These are phyloP conservation scores for Eutrema yunnanense DNA, from an alignment of 345 rosid genomes.

Conservation along the genomic window DNA sequence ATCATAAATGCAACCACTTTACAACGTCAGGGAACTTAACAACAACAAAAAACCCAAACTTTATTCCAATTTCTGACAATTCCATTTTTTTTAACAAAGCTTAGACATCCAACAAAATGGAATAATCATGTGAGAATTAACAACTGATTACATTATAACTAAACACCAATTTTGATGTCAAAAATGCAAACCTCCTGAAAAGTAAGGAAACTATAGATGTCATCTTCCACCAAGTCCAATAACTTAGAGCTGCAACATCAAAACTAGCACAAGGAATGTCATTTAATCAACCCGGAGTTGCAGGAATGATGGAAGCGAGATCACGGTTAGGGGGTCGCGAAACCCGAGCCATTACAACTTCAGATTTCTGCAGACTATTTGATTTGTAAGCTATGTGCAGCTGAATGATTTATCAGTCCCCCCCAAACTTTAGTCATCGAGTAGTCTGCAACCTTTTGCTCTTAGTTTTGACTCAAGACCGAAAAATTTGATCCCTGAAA, in stretches of 20 bases:
- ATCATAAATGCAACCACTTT: conserved; percentile 21
- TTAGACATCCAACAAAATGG: background rate
- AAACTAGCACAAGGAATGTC: background rate
- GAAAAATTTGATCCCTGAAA: conserved; percentile 71
- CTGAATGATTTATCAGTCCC: background rate
- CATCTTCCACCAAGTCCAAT: background rate
- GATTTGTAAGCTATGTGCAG: background rate
- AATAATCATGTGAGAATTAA: background rate
- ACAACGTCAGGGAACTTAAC: conserved; percentile 11
- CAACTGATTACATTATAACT: background rate
- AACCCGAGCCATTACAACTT: background rate
- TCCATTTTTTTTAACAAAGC: background rate
- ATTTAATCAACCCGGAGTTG: background rate
- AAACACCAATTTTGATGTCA: background rate
- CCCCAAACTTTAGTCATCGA: conserved; percentile 12
- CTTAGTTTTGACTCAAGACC: conserved; percentile 85
- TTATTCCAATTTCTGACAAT: background rate
- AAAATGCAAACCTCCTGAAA: background rate
- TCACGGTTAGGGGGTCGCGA: background rate
- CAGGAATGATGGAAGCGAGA: background rate
- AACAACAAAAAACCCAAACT: conserved; percentile 10
- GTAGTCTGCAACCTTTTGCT: conserved; percentile 57
- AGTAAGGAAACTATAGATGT: background rate
- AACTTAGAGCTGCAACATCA: background rate
- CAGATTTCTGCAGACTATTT: background rate